phyloP scores from a whole-genome alignment of 1,139 yeast genomes.

The Hansenula sp. region DNA sequence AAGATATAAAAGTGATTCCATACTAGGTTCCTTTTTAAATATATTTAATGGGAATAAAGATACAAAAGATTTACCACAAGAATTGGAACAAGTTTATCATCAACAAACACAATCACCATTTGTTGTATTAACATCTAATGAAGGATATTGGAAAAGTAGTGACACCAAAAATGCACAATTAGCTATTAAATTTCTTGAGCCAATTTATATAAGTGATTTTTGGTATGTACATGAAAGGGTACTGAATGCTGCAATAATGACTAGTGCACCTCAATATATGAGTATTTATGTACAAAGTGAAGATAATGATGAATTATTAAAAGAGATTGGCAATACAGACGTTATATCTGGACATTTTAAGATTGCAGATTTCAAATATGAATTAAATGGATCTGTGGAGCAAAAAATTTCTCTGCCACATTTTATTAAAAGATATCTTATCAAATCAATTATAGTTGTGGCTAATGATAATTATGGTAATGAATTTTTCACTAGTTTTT shows the following conservation, averaged over 20 bases:
- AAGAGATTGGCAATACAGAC: slow-evolving; percentile 9
- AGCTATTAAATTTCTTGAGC: slow-evolving; percentile 31
- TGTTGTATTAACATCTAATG: slow-evolving; percentile 14
- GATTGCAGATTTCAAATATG: slow-evolving; percentile 24
- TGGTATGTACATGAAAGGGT: slow-evolving; percentile 30
- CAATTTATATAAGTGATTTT: slow-evolving; percentile 29
- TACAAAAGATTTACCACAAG: background rate
- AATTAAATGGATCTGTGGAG: slow-evolving; percentile 20
- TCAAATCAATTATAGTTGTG: slow-evolving; percentile 26
- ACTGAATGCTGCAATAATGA: slow-evolving; percentile 26
- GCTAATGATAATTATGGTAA: slow-evolving; percentile 31
- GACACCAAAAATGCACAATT: slow-evolving; percentile 21
- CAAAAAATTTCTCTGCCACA: slow-evolving; percentile 27
- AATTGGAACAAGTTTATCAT: background rate
- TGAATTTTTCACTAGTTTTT: slow-evolving; percentile 26
- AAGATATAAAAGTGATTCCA: slow-evolving; percentile 1
- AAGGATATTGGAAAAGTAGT: slow-evolving; percentile 30
- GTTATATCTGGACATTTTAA: slow-evolving; percentile 20
- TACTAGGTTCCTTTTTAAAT: slow-evolving; percentile 3
- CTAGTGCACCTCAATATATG: slow-evolving; percentile 30
- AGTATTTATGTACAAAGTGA: slow-evolving; percentile 25
- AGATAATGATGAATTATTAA: background rate
- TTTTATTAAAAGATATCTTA: slow-evolving; percentile 25
- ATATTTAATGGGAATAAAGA: background rate
- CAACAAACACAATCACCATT: slow-evolving; percentile 14